Conservation (phyloP, 192 early-diverging fungal genomes). For the Allomyces javanicus region DNA sequence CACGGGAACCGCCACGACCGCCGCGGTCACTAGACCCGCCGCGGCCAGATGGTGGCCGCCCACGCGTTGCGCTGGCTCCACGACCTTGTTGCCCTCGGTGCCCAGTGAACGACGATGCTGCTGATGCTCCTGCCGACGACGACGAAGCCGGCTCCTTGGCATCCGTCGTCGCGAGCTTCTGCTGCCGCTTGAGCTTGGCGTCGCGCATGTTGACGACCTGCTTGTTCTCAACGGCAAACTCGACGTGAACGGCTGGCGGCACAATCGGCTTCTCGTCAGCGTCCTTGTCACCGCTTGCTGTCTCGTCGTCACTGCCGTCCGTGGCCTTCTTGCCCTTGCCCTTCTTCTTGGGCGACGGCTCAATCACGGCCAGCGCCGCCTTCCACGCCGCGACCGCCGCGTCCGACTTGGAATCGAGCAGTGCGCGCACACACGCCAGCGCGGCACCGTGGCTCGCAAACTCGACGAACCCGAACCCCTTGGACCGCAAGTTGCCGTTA, state of each 20-base stretch:
- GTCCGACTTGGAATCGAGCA: conserved; percentile 52
- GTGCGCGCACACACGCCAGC: conserved; percentile 70
- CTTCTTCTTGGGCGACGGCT: conserved; percentile 4
- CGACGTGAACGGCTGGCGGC: not conserved
- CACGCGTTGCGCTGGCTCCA: not conserved
- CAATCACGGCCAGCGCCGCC: conserved; percentile 1
- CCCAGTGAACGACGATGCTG: not conserved
- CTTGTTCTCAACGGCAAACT: not conserved
- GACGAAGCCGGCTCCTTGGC: too few species aligned
- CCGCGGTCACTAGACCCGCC: conserved; percentile 3
- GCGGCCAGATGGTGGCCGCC: not conserved
- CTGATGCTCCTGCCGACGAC: too few species aligned
- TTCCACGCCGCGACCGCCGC: conserved; percentile 10
- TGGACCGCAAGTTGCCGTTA: conserved; percentile 38
- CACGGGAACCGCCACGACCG: conserved; percentile 1
- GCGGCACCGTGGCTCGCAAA: conserved; percentile 73
- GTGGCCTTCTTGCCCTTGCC: not conserved
- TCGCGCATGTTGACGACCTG: not conserved
- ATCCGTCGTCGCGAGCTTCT: not conserved
- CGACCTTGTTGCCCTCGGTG: not conserved
- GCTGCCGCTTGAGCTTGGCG: not conserved
- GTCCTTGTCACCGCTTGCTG: not conserved
- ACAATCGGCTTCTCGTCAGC: not conserved
- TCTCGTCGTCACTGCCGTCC: not conserved
- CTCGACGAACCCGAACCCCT: conserved; percentile 90